These are phyloP conservation scores for Phytophthora sp. DNA, from an alignment of 352 stramenopile genomes.

Conservation along the genomic window DNA sequence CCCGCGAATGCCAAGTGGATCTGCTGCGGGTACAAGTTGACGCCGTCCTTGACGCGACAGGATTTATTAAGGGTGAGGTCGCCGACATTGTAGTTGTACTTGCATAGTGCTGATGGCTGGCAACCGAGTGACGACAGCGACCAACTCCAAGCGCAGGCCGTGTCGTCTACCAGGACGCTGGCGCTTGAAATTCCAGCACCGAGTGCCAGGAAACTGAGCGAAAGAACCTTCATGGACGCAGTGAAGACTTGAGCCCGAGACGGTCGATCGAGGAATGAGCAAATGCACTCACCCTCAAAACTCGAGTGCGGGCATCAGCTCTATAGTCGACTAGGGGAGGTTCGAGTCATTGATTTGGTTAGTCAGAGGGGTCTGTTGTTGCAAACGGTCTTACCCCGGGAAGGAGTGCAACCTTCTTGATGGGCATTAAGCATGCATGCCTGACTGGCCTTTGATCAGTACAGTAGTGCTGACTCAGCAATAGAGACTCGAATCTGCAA, in stretches of 20 bases:
- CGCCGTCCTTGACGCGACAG: constrained; percentile 45
- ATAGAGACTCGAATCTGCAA: background rate
- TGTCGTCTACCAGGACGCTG: constrained; percentile 44
- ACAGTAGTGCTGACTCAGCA: no score
- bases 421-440: background rate
- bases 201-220: constrained; percentile 13
- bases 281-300: constrained; percentile 1
- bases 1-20: constrained; percentile 63
- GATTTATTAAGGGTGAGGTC: constrained; percentile 50
- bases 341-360: background rate
- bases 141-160: constrained; percentile 36
- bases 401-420: background rate
- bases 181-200: constrained; percentile 17
- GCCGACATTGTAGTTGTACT: constrained; percentile 46
- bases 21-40: constrained; percentile 66
- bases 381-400: background rate
- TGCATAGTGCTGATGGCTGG: constrained; percentile 35
- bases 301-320: background rate
- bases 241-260: background rate
- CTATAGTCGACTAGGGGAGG: background rate
- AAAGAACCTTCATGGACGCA: constrained; percentile 16
- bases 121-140: constrained; percentile 33
- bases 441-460: no score
- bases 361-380: no score
- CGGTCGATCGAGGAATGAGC: constrained; percentile 16